Evolutionary conservation across 495 filamentous ascomycete genomes (phyloP).

Genomic region (Penicillium bovifimosum): DNA sequence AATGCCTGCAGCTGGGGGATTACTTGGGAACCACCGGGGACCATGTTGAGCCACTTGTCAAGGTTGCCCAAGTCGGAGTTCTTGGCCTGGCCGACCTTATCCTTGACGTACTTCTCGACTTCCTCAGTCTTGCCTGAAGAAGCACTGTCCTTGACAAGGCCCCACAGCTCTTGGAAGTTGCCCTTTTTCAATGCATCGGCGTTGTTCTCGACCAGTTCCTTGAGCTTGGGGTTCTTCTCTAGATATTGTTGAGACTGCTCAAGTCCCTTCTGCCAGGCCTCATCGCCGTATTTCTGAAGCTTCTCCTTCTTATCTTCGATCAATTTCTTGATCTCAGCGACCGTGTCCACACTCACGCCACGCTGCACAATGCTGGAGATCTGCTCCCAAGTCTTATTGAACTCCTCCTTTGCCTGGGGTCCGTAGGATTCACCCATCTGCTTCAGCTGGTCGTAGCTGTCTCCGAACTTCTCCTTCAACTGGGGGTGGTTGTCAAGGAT

Average conservation of each 20-base stretch:
- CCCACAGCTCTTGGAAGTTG: conserved; percentile 49
- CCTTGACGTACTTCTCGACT: conserved; percentile 54
- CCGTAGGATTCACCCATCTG: conserved; percentile 58
- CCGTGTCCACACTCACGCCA: conserved; percentile 44
- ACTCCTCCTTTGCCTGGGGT: conserved; percentile 62
- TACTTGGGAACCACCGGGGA: conserved; percentile 50
- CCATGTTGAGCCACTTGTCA: conserved; percentile 46
- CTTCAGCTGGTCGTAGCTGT: conserved; percentile 55
- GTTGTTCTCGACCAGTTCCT: conserved; percentile 59
- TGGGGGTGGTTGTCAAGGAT: conserved; percentile 61
- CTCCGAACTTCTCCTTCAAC: conserved; percentile 62
- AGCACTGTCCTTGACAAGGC: conserved; percentile 48
- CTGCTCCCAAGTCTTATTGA: conserved; percentile 59
- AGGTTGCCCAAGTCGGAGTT: conserved; percentile 32
- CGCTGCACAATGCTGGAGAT: conserved; percentile 49
- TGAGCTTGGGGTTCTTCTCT: conserved; percentile 61
- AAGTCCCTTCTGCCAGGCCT: conserved; percentile 58
- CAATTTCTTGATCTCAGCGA: conserved; percentile 50
- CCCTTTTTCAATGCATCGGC: conserved; percentile 53
- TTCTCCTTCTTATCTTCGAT: conserved; percentile 61
- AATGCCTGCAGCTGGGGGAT: conserved; percentile 51
- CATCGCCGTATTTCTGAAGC: conserved; percentile 54
- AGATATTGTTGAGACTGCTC: conserved; percentile 57
- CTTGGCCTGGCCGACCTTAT: conserved; percentile 50
- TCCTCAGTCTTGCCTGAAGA: conserved; percentile 49